Conservation (phyloP, 2,329 filamentous ascomycete species). For the Fusarium begoniae region DNA sequence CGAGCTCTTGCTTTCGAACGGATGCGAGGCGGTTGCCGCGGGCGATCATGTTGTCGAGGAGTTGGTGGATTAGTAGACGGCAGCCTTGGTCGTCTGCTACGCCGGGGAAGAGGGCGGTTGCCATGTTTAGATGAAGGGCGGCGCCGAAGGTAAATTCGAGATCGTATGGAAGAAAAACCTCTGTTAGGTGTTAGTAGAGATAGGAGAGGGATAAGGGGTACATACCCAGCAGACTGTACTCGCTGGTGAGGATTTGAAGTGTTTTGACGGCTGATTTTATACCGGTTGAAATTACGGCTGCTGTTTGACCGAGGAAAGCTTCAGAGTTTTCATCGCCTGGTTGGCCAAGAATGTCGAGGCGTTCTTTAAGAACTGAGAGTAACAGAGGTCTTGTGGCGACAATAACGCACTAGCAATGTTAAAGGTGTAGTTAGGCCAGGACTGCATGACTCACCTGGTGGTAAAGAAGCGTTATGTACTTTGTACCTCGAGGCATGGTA, state of each 20-base stretch:
- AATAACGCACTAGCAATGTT: constrained; percentile 47
- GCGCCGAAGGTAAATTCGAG: constrained; percentile 51
- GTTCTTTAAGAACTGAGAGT: constrained; percentile 51
- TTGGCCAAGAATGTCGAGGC: constrained; percentile 43
- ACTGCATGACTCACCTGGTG: constrained; percentile 45
- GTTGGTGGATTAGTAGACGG: constrained; percentile 36
- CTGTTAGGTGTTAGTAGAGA: constrained; percentile 23
- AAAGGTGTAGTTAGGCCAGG: rapidly evolving
- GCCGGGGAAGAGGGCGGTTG: constrained; percentile 48
- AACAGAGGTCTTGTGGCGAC: constrained; percentile 51
- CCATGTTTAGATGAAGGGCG: constrained; percentile 49
- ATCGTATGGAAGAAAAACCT: constrained; percentile 51
- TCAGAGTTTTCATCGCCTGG: constrained; percentile 44
- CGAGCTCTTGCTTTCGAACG: constrained; percentile 47
- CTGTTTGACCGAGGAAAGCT: constrained; percentile 47
- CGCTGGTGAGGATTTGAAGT: constrained; percentile 49
- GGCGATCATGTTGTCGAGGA: constrained; percentile 48
- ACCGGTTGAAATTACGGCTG: constrained; percentile 49
- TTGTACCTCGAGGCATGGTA: constrained; percentile 49
- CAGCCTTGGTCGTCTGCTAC: constrained; percentile 39
- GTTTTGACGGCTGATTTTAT: constrained; percentile 54
- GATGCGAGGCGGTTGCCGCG: constrained; percentile 47
- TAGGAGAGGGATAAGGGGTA: rapidly evolving
- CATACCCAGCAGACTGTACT: constrained; percentile 50
- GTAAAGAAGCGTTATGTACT: constrained; percentile 50